A percentile compares a stretch with the other conserved stretches of the same genome.
phyloP scores from a whole-genome alignment of 2,329 filamentous ascomycete genomes.

The Colletotrichum truncatum region DNA sequence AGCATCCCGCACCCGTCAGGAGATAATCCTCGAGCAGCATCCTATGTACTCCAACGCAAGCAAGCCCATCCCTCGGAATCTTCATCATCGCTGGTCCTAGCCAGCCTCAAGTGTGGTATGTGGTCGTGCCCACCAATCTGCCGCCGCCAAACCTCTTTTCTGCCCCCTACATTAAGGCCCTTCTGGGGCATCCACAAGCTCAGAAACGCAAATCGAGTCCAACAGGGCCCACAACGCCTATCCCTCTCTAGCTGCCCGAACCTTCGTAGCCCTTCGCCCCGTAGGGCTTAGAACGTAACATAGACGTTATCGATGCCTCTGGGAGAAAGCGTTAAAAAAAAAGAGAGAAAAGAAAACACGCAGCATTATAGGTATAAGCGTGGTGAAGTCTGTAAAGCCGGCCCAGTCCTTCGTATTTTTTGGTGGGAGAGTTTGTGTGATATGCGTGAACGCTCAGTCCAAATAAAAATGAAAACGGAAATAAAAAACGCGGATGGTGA shows the following conservation, averaged over 20 bases:
- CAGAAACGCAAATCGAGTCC: not conserved
- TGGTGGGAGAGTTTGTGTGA: not conserved
- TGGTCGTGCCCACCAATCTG: not conserved
- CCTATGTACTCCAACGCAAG: conserved; percentile 25
- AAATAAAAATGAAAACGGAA: too few species aligned
- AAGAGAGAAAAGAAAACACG: conserved; percentile 11
- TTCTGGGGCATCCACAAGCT: not conserved
- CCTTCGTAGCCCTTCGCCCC: conserved; percentile 2
- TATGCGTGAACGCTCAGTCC: not conserved
- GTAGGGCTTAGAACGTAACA: not conserved
- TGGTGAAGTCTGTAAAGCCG: not conserved
- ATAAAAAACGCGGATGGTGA: not conserved
- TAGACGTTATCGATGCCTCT: not conserved
- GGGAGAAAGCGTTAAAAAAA: not conserved
- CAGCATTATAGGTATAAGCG: conserved; percentile 29
- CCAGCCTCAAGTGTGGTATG: not conserved
- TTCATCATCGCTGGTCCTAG: not conserved
- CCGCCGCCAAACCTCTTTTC: not conserved
- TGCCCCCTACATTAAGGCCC: conserved; percentile 7
- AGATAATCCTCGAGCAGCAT: conserved; percentile 7
- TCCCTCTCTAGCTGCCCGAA: conserved; percentile 14
- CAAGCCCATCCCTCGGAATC: not conserved
- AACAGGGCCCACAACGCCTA: conserved; percentile 18
- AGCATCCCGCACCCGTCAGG: conserved; percentile 20
- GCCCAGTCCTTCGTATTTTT: not conserved